phyloP scores from a whole-genome alignment of 148 eudicot species.

The Rhododendron mucronatum region DNA sequence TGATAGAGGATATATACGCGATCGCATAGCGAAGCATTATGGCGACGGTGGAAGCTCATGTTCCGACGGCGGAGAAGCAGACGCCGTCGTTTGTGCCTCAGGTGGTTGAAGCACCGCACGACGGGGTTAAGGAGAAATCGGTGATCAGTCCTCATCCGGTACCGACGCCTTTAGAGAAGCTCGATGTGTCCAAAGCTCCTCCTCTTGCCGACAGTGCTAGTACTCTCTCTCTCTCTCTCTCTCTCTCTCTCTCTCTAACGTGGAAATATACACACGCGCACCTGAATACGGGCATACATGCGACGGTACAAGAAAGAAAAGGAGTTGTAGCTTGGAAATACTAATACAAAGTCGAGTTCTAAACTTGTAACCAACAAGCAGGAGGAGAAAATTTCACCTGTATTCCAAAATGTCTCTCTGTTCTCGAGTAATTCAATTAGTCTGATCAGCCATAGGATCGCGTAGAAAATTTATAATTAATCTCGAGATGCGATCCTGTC shows the following conservation, averaged over 20 bases:
- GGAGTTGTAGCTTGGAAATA: no score
- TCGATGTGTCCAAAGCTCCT: constrained; percentile 7
- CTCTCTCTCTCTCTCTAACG: background rate
- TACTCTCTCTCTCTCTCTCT: constrained; percentile 2
- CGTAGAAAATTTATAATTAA: background rate
- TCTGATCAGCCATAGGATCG: background rate
- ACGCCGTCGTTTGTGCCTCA: background rate
- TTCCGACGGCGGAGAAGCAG: background rate
- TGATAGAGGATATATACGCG: no score
- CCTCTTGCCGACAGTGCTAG: background rate
- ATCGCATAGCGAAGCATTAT: background rate
- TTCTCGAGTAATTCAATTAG: background rate
- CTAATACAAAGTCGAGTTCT: background rate
- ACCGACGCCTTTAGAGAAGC: background rate
- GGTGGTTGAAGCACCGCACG: background rate
- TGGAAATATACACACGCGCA: background rate
- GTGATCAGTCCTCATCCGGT: background rate
- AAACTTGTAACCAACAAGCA: background rate
- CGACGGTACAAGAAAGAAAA: no score
- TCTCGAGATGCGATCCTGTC: background rate
- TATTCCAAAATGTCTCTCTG: background rate
- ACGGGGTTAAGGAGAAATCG: constrained; percentile 16
- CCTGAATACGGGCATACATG: no score
- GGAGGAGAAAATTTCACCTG: background rate
- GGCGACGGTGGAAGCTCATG: constrained; percentile 1